A percentile compares a stretch with the other conserved stretches of the same genome.
Conservation (phyloP, 805 yeast genomes). For the Yamadazyma philogaea region DNA sequence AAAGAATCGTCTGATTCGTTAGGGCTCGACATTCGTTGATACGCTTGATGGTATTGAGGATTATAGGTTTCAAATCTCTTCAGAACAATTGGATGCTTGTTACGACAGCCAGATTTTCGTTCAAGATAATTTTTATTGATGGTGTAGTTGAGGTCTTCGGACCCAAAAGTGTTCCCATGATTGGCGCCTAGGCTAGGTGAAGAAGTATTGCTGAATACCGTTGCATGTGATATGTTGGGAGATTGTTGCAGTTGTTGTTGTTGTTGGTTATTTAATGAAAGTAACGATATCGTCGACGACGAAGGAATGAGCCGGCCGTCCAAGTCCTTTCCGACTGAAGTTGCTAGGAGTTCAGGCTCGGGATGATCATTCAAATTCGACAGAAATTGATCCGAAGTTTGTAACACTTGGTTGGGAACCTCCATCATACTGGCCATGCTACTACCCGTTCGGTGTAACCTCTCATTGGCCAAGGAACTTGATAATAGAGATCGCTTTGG, state of each 20-base stretch:
- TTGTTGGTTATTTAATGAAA: slow-evolving; percentile 28
- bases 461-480: slow-evolving; percentile 16
- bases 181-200: slow-evolving; percentile 3
- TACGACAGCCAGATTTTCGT: neutral
- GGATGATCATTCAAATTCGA: slow-evolving; percentile 31
- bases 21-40: slow-evolving; percentile 33
- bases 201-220: neutral
- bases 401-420: neutral
- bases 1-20: slow-evolving; percentile 11
- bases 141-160: slow-evolving; percentile 2
- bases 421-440: neutral
- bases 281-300: slow-evolving; percentile 39
- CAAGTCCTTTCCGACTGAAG: slow-evolving; percentile 40
- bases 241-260: slow-evolving; percentile 9
- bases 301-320: slow-evolving; percentile 41
- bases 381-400: neutral
- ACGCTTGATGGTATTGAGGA: slow-evolving; percentile 9
- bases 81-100: slow-evolving; percentile 21
- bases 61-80: slow-evolving; percentile 31
- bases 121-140: neutral
- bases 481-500: slow-evolving; percentile 17
- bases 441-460: neutral
- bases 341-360: slow-evolving; percentile 42
- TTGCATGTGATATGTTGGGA: neutral
- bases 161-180: neutral